Percentiles rank a stretch among this genome's conserved stretches.
phyloP scores from a whole-genome alignment of 257 asterid species.

The Lavandula angustifolia region DNA sequence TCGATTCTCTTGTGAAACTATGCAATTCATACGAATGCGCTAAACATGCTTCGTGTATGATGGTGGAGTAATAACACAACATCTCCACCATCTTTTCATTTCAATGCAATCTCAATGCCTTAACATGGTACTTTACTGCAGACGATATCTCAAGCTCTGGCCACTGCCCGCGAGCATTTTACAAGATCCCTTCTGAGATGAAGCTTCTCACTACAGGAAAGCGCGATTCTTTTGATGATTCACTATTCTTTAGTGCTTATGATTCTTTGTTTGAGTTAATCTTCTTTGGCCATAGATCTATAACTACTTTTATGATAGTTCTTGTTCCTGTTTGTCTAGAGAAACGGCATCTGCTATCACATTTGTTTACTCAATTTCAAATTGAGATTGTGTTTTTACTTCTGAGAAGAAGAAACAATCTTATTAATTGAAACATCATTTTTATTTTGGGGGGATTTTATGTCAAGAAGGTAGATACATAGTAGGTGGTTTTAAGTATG shows the following conservation, averaged over 20 bases:
- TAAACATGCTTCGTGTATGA: background rate
- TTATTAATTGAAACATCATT: too few species aligned
- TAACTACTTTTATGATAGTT: background rate
- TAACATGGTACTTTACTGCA: constrained; percentile 18
- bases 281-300: background rate
- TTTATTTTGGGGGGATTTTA: too few species aligned
- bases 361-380: background rate
- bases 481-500: too few species aligned
- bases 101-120: background rate
- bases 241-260: background rate
- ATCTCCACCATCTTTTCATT: background rate
- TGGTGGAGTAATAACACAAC: background rate
- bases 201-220: constrained; percentile 12
- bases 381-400: background rate
- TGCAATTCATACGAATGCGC: background rate
- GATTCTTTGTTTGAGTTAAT: background rate
- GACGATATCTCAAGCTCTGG: constrained; percentile 43
- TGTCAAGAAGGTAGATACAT: too few species aligned
- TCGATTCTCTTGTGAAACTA: background rate
- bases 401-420: too few species aligned
- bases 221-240: constrained; percentile 19
- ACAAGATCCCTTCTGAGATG: constrained; percentile 38
- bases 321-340: constrained; percentile 4
- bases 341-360: background rate
- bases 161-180: constrained; percentile 45